Evolutionary conservation across 1,284 basidiomycete species (phyloP).

Genomic region (Flammula alnicola): DNA sequence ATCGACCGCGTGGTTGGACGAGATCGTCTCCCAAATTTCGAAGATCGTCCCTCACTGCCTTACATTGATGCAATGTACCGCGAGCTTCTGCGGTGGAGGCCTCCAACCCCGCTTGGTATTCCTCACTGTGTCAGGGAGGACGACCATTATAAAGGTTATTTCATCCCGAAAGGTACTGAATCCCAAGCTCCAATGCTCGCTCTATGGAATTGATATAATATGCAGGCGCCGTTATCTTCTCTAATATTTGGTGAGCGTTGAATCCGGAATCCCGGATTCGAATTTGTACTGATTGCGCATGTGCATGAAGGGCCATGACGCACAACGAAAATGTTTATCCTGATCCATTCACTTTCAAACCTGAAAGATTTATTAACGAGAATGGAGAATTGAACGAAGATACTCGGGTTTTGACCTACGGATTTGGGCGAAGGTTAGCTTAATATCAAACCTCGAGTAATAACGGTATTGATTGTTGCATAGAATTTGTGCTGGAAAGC

Average conservation of each 20-base stretch:
- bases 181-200: too few species aligned
- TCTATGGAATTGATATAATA: too few species aligned
- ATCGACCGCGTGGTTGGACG: too few species aligned
- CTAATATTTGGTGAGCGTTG: too few species aligned
- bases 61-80: not conserved
- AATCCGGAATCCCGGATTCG: too few species aligned
- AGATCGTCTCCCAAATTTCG: not conserved
- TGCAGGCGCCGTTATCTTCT: too few species aligned
- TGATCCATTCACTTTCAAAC: slow-evolving; percentile 33
- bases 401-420: slow-evolving; percentile 26
- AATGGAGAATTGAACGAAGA: slow-evolving; percentile 28
- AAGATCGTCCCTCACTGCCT: not conserved
- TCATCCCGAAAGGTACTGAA: too few species aligned
- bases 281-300: too few species aligned
- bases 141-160: too few species aligned
- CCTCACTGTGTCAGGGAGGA: too few species aligned
- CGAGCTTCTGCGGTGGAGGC: not conserved
- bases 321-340: slow-evolving; percentile 32
- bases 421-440: slow-evolving; percentile 34
- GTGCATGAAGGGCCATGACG: too few species aligned
- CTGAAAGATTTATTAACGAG: slow-evolving; percentile 32
- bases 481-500: slow-evolving; percentile 12
- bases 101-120: too few species aligned
- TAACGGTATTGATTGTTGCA: not conserved
- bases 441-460: not conserved